Base-by-base conservation (phyloP, 805 yeast genomes). In the Ogataea wickerhamii region DNA sequence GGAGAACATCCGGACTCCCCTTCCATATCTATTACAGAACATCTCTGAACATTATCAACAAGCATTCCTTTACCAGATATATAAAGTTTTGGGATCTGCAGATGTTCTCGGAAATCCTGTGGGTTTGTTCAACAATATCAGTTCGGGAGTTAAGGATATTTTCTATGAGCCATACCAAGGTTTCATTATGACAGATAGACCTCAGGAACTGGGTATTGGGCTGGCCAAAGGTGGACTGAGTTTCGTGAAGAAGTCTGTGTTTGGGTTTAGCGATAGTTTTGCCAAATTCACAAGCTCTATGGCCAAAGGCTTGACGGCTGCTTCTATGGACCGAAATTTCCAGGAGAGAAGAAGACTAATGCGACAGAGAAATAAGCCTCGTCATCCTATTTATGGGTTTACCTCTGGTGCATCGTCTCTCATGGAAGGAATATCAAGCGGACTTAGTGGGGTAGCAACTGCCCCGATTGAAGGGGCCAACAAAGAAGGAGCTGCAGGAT, bases 141-240 rank as follows among this genome's bases (percentile, higher is more conserved):
- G 95, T 40, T 87, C 97, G 0, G 99, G 99, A 36, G 93, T 93
- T 8, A 75, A 88, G 76, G 99, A 93, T 60, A 83, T 93, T 14
- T 93, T 93, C 60, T 93, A 93, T 57, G 98, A 91, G 56, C 99
- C 99, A 3, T 93, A 91, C 54, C 93, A 88, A 56, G 99, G 99
- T 0, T 86, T 87, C 51, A 78, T 91, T 34, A 77, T 93, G 76
- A 91, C 84, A 45, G 98, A 93, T 60, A 68, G 97, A 26, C 98
- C 98, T 1, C 95, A 87, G 55, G 99, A 94, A 51, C 67, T 93
- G 27, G 98, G 98, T 28, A 85, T 93, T 41, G 94, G 96, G 3
- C 61, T 93, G 30, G 98, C 99, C 1, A 91, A 88, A 57, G 99
- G 99, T 41, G 95, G 98, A 1, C 64, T 87, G 45, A 86, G 96